Evolutionary conservation across 1,139 yeast genomes (phyloP), one percentile per base, ranked within the genome.

Genomic region (Debaryomyces sp.): DNA sequence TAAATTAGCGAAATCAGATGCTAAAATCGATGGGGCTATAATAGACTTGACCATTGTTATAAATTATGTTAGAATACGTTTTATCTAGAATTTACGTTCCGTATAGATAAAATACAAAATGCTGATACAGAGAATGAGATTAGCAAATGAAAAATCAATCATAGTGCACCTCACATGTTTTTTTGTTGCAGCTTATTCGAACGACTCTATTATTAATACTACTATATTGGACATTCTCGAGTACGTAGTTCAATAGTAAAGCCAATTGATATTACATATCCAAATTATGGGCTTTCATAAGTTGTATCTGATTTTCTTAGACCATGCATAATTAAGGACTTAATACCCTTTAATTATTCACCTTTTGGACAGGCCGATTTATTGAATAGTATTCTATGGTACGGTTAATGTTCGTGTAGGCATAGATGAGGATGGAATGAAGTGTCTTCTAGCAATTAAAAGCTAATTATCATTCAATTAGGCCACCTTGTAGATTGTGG

Each of bases 1-100:
- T 55, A 92, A 74, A 60, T 89, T 81, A 60, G 97, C 87, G 64
- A 92, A 94, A 65, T 94, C 96, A 44, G 96, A 87, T n/a, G 98
- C 96, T 51, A 94, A 80, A 53, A 94, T 88, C 34, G 97, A 90
- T 33, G 99, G 99, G n/a, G 98, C 97, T 60, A 94, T 83, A 61
- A 90, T 85, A 47, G 96, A 78, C 65, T 82, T 78, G 48, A 87
- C 91, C 95, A 87, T 87, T 46, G 37, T 52, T 27, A 22, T 21
- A 24, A 30, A n/a, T n/a, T 37, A n/a, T 29, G 15, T 18, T 32
- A 4, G 8, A 23, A 13, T 26, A 15, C 3, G 23, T 18, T 34
- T 18, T 35, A 21, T 21, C 38, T 35, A 22, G 30, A 27, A 2
- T 5, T 26, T 27, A 12, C 30, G 5, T 10, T 26, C 27, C 27